These are phyloP conservation scores for Sporisorium exsertum DNA, from an alignment of 1,284 basidiomycete species.

Conservation along the genomic window DNA sequence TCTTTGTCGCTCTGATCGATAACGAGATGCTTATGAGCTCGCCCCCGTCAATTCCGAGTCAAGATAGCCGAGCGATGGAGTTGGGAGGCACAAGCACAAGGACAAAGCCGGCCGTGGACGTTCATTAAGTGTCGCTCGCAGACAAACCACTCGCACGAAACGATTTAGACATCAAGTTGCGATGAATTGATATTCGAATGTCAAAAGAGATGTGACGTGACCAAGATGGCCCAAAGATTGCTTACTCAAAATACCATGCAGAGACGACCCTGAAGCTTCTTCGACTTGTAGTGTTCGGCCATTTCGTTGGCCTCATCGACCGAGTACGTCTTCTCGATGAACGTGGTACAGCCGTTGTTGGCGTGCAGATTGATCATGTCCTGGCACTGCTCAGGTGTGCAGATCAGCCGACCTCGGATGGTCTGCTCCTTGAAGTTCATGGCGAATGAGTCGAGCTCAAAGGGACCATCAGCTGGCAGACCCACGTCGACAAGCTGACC, in stretches of 20 bases:
- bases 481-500: slow-evolving; percentile 59
- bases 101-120: too few species aligned
- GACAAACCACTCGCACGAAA: not conserved
- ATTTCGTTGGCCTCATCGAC: slow-evolving; percentile 59
- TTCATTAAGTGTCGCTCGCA: too few species aligned
- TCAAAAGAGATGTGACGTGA: not conserved
- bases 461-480: slow-evolving; percentile 55
- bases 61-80: not conserved
- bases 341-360: slow-evolving; percentile 48
- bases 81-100: not conserved
- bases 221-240: not conserved
- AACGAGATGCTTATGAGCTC: not conserved
- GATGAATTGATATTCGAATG: not conserved
- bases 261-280: slow-evolving; percentile 54
- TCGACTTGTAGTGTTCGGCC: slow-evolving; percentile 54
- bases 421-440: slow-evolving; percentile 65
- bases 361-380: slow-evolving; percentile 60
- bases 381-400: slow-evolving; percentile 59
- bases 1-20: not conserved
- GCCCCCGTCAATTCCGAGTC: not conserved
- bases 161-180: not conserved
- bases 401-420: slow-evolving; percentile 58
- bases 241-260: slow-evolving; percentile 48
- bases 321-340: slow-evolving; percentile 60
- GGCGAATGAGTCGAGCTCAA: slow-evolving; percentile 57